These are phyloP conservation scores for Boletus patriciae DNA, from an alignment of 768 basidiomycete genomes.

Conservation along the genomic window DNA sequence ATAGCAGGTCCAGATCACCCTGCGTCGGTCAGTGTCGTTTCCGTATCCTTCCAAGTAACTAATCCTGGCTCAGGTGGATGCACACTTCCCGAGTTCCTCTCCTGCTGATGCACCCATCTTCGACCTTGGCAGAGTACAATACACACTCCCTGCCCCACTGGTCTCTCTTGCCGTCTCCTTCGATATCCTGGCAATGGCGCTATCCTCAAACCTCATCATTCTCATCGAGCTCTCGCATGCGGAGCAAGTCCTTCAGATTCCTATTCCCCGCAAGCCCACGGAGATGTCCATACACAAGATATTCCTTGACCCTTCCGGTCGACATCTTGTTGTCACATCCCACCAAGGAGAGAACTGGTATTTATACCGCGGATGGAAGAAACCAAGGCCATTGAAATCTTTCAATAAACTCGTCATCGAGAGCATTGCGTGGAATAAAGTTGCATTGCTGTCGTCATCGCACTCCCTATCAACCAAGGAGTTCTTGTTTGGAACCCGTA, in stretches of 20 bases:
- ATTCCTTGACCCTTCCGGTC: slow-evolving; percentile 90
- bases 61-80: slow-evolving; percentile 30
- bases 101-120: slow-evolving; percentile 60
- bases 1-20: slow-evolving; percentile 44
- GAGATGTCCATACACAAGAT: slow-evolving; percentile 79
- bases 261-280: slow-evolving; percentile 68
- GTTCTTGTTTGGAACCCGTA: slow-evolving; percentile 82
- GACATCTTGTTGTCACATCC: slow-evolving; percentile 86
- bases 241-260: slow-evolving; percentile 82
- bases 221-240: slow-evolving; percentile 88
- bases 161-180: slow-evolving; percentile 81
- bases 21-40: slow-evolving; percentile 12
- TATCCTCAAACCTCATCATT: slow-evolving; percentile 72
- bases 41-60: slow-evolving; percentile 1
- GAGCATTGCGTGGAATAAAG: slow-evolving; percentile 88
- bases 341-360: slow-evolving; percentile 94
- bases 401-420: slow-evolving; percentile 85
- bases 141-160: slow-evolving; percentile 81
- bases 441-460: slow-evolving; percentile 59
- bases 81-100: slow-evolving; percentile 27
- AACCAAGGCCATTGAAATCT: slow-evolving; percentile 72
- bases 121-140: slow-evolving; percentile 87
- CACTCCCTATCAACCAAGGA: slow-evolving; percentile 77
- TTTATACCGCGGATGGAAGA: slow-evolving; percentile 76
- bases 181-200: slow-evolving; percentile 83